These are phyloP conservation scores for Pseudocercospora pini-densiflorae DNA, from an alignment of 2,329 filamentous ascomycete genomes.

Conservation along the genomic window DNA sequence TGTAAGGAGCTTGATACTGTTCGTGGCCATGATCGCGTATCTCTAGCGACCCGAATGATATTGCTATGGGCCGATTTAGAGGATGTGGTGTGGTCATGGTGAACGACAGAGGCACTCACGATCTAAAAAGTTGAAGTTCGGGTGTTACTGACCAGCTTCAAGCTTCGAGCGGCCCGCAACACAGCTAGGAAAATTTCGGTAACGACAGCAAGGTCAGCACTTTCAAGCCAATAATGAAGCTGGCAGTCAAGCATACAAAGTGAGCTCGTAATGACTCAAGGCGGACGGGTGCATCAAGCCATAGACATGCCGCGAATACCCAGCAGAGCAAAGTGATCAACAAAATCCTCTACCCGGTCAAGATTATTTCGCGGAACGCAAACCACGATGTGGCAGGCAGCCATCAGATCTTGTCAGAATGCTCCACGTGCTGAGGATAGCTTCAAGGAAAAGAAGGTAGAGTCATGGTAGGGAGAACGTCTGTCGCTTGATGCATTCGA, in stretches of 20 bases:
- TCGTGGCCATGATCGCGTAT: constrained; percentile 63
- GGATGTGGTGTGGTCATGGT: constrained; percentile 25
- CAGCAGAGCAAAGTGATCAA: neutral
- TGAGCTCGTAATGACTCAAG: neutral
- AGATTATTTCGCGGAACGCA: neutral
- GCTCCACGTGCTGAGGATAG: neutral
- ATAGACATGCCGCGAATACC: neutral
- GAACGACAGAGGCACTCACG: constrained; percentile 4
- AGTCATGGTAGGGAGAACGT: constrained; percentile 17
- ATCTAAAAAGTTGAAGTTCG: constrained; percentile 1
- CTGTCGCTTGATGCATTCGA: constrained; percentile 26
- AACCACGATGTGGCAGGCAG: neutral
- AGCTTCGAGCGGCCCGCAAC: neutral
- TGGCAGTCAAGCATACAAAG: no score
- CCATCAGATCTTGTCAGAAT: neutral
- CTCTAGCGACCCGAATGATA: constrained; percentile 9
- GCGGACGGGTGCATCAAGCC: neutral
- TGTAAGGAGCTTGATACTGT: constrained; percentile 75
- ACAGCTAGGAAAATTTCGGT: neutral
- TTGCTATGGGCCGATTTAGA: constrained; percentile 15
- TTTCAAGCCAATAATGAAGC: neutral
- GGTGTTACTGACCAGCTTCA: constrained; percentile 4
- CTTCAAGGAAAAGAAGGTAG: neutral
- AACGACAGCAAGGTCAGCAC: neutral
- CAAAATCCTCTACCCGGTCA: neutral